phyloP scores from a whole-genome alignment of 352 stramenopile genomes.

The Nothophytophthora sp. region DNA sequence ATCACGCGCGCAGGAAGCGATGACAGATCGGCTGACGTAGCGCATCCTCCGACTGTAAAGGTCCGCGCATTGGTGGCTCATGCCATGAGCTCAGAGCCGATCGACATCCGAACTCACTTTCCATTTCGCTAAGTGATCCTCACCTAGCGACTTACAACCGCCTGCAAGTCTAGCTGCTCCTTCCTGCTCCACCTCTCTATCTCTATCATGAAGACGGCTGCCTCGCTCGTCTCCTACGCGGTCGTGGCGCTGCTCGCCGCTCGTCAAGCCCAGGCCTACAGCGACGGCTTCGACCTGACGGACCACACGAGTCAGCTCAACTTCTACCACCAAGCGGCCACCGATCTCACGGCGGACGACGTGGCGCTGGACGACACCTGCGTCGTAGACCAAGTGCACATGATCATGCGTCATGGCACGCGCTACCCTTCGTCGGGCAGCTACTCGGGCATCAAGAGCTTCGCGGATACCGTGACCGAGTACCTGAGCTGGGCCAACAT shows the following conservation, averaged over 20 bases:
- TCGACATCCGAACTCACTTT: conserved; percentile 27
- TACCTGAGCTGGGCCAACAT: conserved; percentile 30
- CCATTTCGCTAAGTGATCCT: conserved; percentile 17
- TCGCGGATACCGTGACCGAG: conserved; percentile 29
- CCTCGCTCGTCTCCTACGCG: conserved; percentile 11
- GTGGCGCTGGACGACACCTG: conserved; percentile 41
- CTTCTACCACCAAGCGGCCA: conserved; percentile 54
- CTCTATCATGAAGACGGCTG: conserved; percentile 36
- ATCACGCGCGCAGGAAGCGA: no score
- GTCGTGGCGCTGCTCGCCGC: conserved; percentile 11
- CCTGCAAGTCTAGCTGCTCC: no score
- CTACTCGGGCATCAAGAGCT: conserved; percentile 40
- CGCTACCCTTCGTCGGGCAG: conserved; percentile 56
- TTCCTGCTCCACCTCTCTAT: neutral
- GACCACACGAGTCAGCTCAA: conserved; percentile 65
- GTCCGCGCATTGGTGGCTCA: no score
- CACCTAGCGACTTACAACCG: conserved; percentile 4
- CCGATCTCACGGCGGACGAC: conserved; percentile 34
- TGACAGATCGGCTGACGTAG: no score
- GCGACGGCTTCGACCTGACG: conserved; percentile 47
- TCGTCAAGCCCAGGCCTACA: conserved; percentile 24
- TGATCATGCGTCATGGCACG: conserved; percentile 52
- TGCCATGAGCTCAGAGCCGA: no score
- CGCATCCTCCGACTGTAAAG: no score
- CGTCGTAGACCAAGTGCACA: conserved; percentile 52